Base-by-base conservation (phyloP, 2,329 filamentous ascomycete species). In the Fusarium sp. region DNA sequence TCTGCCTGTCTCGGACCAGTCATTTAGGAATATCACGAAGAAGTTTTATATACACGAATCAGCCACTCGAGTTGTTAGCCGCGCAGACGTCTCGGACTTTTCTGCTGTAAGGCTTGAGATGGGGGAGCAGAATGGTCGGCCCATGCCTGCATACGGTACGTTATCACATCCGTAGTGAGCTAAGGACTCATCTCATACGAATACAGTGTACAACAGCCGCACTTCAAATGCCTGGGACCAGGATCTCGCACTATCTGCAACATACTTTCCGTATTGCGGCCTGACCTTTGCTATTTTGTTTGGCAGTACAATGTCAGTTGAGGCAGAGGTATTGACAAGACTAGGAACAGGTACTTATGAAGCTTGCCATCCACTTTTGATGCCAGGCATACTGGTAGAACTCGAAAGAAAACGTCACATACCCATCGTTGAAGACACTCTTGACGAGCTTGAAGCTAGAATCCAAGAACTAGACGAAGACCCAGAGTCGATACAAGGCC, bases 231-330 rank as follows among this genome's bases (percentile, higher is more conserved):
- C 52, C 17, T 67, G 64, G 61, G 43, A 46, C 2, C 8, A 5
- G 0, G 64, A 67, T 13, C 55, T 67, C 2, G 61, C 61, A 0
- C 13, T 61, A 5, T 47, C 61, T 2, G 50, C 52, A 0, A 67
- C 64, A 11, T 52, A 61, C 11, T 65, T 67, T 8, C 61, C 64
- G 0, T n/a, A 52, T 15, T 59, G 33, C 8, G 5, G 11, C 2
- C 19, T 61, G 1, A 61, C 52, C 1, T 61, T 61, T 22, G 56
- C 64, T 2, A 31, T 67, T 3, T 28, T 61, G 38, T 67, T 57
- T n/a, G 64, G 61, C 19, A 62, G 64, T 10, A 38, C 64, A 0
- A n/a, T 52, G 1, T 52, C 55, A 7, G 33, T 49, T 17, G 61
- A 64, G 7, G 26, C 46, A 6, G 26, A 65, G 6, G 22, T 67